Evolutionary conservation across 2,329 filamentous ascomycete genomes (phyloP).

Genomic region (Ilyonectria destructans): DNA sequence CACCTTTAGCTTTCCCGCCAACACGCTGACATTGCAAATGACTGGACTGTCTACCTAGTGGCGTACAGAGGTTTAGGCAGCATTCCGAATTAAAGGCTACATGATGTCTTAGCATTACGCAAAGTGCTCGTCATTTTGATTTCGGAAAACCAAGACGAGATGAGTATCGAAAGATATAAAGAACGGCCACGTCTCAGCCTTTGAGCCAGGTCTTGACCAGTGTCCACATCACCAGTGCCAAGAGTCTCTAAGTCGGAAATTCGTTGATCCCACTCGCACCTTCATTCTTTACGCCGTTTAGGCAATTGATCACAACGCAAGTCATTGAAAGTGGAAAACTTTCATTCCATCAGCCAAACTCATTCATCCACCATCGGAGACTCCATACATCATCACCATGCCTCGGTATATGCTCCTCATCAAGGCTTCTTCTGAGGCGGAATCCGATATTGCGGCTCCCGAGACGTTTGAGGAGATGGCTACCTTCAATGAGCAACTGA

Average conservation of each 20-base stretch:
- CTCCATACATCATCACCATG: slow-evolving; percentile 38
- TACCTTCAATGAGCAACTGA: slow-evolving; percentile 49
- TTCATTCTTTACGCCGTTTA: background rate
- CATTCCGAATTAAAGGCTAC: background rate
- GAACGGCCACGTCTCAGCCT: background rate
- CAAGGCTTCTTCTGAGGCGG: slow-evolving; percentile 48
- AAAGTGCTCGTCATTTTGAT: background rate
- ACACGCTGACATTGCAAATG: background rate
- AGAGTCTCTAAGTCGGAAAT: background rate
- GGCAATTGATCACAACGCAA: slow-evolving; percentile 2
- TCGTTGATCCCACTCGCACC: background rate
- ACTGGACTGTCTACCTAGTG: slow-evolving; percentile 15
- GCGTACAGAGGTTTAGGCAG: slow-evolving; percentile 10
- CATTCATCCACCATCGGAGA: background rate
- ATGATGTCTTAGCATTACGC: background rate
- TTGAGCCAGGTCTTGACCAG: background rate
- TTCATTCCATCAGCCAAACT: background rate
- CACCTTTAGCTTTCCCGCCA: background rate
- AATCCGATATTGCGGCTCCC: slow-evolving; percentile 33
- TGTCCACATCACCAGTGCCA: background rate
- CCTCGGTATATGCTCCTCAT: slow-evolving; percentile 52
- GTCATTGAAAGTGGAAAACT: background rate
- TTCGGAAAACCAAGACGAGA: background rate
- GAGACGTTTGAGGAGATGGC: slow-evolving; percentile 48
- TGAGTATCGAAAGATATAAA: background rate